Evolutionary conservation across 2,329 filamentous ascomycete species (phyloP), one percentile per base, ranked within the genome.

Genomic region (Colletotrichum limetticola): DNA sequence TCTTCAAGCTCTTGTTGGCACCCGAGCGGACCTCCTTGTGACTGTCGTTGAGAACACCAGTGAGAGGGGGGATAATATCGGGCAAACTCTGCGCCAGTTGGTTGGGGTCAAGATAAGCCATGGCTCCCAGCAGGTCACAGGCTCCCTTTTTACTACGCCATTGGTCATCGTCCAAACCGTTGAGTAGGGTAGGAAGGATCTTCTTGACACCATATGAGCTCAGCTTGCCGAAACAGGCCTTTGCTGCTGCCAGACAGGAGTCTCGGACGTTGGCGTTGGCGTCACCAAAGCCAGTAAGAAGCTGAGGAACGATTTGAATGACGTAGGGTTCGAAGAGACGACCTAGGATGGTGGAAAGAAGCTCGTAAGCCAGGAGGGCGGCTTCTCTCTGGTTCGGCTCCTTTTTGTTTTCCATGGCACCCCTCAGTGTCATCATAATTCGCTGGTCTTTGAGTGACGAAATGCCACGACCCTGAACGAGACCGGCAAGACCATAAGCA

Each of bases 131-230:
- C 30, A 98, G 92, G 80, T 99, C 97, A 80, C 97, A 99, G 66
- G 97, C 97, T 77, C 97, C 97, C 85, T 97, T 98, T 84, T 99
- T 98, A 85, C 95, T 98, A 79, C 97, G 93, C 97, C 97, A 99
- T 82, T 98, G 96, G 66, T 94, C 91, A 76, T 99, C 97, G 75
- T 98, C 95, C 11, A 99, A 90, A 71, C 97, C 97, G 76, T 97
- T 92, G 2, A 99, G 89, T 8, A 99, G 89, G 14, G 94, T 98
- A 4, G 97, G 97, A 76, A 99, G 86, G 75, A 99, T 95, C 79
- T 97, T 90, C 84, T 98, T 97, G 72, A 99, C 97, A 82, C 97
- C 97, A 78, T 94, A 99, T 0, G 97, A 98, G 83, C 95, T 98
- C 68, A 99, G 85, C 77, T 92, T 95, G 5, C 94, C 92, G 83